Percentiles rank a stretch among this genome's conserved stretches.
phyloP scores from a whole-genome alignment of 352 stramenopile genomes.

The Globisporangium paddicum region DNA sequence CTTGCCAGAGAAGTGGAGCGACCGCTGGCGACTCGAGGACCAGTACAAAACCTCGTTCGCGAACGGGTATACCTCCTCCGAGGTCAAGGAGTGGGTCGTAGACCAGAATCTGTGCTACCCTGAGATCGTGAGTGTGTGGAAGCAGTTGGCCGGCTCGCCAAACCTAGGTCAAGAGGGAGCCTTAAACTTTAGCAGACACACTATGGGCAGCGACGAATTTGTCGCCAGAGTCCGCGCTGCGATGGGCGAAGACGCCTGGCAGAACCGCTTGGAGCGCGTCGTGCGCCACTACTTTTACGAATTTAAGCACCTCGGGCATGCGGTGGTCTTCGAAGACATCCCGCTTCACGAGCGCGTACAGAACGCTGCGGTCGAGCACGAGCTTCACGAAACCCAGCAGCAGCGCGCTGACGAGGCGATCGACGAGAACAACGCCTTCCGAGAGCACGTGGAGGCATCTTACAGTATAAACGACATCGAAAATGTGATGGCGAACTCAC shows the following conservation, averaged over 20 bases:
- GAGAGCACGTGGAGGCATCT: conserved; percentile 20
- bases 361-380: conserved; percentile 14
- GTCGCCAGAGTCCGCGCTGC: conserved; percentile 26
- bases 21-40: conserved; percentile 48
- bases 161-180: neutral
- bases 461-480: conserved; percentile 28
- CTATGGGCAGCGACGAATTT: conserved; percentile 36
- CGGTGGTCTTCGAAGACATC: conserved; percentile 30
- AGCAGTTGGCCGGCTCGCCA: conserved; percentile 8
- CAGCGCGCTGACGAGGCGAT: conserved; percentile 32
- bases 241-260: conserved; percentile 36
- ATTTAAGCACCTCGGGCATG: conserved; percentile 61
- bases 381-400: conserved; percentile 20
- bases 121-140: conserved; percentile 44
- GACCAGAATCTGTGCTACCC: conserved; percentile 51
- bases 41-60: conserved; percentile 42
- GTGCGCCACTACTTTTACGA: conserved; percentile 69
- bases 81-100: conserved; percentile 47
- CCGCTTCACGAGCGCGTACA: neutral
- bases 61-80: conserved; percentile 41
- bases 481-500: neutral
- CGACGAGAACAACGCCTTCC: conserved; percentile 28
- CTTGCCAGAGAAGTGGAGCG: conserved; percentile 64
- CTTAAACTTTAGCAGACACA: too few species aligned
- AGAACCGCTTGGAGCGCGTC: conserved; percentile 44